Evolutionary conservation across 257 asterid species (phyloP), one percentile per base, ranked within the genome.

Genomic region (Mentha longifolia): DNA sequence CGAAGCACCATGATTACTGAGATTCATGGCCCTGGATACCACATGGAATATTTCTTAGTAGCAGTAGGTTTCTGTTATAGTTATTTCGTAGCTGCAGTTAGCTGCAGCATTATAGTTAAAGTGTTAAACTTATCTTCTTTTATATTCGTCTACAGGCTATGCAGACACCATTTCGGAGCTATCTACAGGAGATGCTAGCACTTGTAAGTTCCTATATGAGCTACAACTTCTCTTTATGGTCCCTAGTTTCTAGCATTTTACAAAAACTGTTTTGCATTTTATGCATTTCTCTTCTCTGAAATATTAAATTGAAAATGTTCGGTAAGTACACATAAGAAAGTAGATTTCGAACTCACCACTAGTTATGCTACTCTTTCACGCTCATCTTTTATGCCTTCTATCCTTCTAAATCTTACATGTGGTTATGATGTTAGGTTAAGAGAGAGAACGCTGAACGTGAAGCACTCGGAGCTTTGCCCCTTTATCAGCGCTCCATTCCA

Each of bases 401-500:
- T 37, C 31, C 56, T 41, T 8, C 16, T 19, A 30, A 45, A 7
- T 15, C 54, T 62, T 49, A 64, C 56, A 51, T 54, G 25, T 39
- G 37, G 56, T 39, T 58, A 7, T 45, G 14, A 67, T 77, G 74
- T 25, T 39, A 94, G 99, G 90, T 94, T 58, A 89, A 94, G 81
- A 86, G 83, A 70, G 99, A 94, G 88, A 80, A 70, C 1, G 98
- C 98, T 41, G 99, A 94, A 79, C 96, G 97, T 13, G 88, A 86
- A 83, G 92, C 95, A 31, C 86, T 91, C n/a, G 98, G 98, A 61
- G 99, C 86, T n/a, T 80, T 81, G 81, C 97, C 99, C 42, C 97
- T 94, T 72, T 91, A 91, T 71, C 96, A 94, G 84, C 96, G 99
- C 43, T 77, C 93, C 51, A 25, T 94, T 75, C 98, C 99, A 14